Evolutionary conservation across 1,284 basidiomycete species (phyloP).

Genomic region (Marasmius fiardii): DNA sequence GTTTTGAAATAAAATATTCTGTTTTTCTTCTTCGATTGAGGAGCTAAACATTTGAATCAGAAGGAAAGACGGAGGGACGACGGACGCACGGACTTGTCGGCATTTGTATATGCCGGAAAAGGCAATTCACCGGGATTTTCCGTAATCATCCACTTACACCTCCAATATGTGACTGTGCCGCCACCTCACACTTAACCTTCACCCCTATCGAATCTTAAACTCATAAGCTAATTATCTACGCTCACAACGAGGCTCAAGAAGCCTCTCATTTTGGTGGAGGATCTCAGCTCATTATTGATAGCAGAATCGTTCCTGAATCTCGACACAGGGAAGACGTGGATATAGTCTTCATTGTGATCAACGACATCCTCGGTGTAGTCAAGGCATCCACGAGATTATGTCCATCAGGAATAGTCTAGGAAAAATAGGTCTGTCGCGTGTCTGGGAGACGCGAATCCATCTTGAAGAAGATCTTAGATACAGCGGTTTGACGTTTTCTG

Average conservation of each 20-base stretch:
- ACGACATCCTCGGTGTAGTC: too few relatives aligned
- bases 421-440: background rate
- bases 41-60: background rate
- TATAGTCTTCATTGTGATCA: background rate
- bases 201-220: too few relatives aligned
- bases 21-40: background rate
- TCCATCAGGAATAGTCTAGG: slow-evolving; percentile 1
- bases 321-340: background rate
- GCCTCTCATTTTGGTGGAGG: background rate
- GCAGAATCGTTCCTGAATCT: background rate
- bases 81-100: background rate
- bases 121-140: background rate
- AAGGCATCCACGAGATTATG: too few relatives aligned
- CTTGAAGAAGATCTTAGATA: background rate
- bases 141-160: background rate
- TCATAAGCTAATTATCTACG: too few relatives aligned
- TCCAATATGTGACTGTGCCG: too few relatives aligned
- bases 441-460: background rate
- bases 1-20: background rate
- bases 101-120: background rate
- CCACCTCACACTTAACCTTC: too few relatives aligned
- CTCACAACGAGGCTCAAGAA: too few relatives aligned
- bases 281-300: background rate
- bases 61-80: background rate
- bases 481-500: background rate